phyloP scores from a whole-genome alignment of 345 rosid genomes.

The Camelina laxa region DNA sequence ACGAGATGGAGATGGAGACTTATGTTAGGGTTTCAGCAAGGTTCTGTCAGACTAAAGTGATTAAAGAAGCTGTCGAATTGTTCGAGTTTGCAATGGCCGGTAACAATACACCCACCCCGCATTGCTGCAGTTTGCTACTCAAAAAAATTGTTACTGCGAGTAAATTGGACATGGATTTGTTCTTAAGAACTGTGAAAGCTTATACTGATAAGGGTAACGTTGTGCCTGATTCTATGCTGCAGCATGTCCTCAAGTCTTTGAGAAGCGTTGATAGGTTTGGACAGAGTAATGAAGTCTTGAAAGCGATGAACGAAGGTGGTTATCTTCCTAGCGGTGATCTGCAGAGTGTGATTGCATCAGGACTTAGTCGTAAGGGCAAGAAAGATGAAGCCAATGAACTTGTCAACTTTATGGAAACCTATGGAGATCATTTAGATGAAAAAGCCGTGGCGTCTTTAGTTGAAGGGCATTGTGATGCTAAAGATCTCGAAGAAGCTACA shows the following conservation, averaged over 20 bases:
- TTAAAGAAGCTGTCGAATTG: slow-evolving; percentile 36
- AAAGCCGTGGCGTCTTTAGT: slow-evolving; percentile 65
- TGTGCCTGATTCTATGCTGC: slow-evolving; percentile 61
- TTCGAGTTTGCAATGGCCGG: slow-evolving; percentile 68
- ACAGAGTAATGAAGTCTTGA: slow-evolving; percentile 68
- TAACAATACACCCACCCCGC: slow-evolving; percentile 60
- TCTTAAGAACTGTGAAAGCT: slow-evolving; percentile 65
- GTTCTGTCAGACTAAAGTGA: slow-evolving; percentile 43
- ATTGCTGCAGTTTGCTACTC: slow-evolving; percentile 46
- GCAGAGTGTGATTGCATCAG: slow-evolving; percentile 61
- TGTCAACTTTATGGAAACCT: slow-evolving; percentile 54
- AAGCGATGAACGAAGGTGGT: slow-evolving; percentile 68
- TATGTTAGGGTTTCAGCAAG: slow-evolving; percentile 52
- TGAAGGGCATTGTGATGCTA: slow-evolving; percentile 73
- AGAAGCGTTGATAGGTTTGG: slow-evolving; percentile 66
- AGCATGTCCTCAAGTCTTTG: slow-evolving; percentile 69
- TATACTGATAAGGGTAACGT: slow-evolving; percentile 58
- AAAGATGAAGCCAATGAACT: slow-evolving; percentile 60
- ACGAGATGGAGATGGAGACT: slow-evolving; percentile 74
- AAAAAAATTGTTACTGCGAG: slow-evolving; percentile 66
- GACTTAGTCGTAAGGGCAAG: slow-evolving; percentile 60
- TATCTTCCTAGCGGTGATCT: slow-evolving; percentile 49
- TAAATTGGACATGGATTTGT: slow-evolving; percentile 63
- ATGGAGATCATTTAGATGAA: slow-evolving; percentile 57
- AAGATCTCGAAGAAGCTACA: slow-evolving; percentile 70